A percentile compares a stretch with the other conserved stretches of the same genome.
These are phyloP conservation scores for Quercus aquifolioides DNA, from an alignment of 306 rosid species.

Conservation along the genomic window DNA sequence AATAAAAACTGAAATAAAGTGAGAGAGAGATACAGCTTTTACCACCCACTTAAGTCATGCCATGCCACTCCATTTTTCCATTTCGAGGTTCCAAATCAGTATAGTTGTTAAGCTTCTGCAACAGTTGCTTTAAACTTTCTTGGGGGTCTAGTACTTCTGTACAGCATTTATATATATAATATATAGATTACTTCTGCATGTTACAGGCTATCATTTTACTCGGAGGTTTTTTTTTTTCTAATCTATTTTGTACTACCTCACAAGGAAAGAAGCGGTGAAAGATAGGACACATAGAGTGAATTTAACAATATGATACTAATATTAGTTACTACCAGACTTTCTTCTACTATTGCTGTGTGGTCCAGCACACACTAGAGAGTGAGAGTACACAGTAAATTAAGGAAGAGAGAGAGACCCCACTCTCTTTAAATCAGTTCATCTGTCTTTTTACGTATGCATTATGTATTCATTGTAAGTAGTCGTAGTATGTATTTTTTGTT, in stretches of 20 bases:
- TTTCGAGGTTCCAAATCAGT: neutral
- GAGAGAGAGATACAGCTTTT: constrained; percentile 3
- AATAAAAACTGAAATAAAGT: neutral
- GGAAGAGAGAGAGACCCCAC: constrained; percentile 33
- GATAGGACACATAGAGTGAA: neutral
- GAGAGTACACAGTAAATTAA: constrained; percentile 26
- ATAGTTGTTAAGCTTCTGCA: neutral
- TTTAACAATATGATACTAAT: constrained; percentile 17
- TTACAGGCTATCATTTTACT: neutral
- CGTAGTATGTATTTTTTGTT: no score
- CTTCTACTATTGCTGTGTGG: constrained; percentile 42
- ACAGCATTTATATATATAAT: neutral
- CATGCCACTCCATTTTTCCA: neutral
- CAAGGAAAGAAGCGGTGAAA: constrained; percentile 11
- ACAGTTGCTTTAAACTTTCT: neutral
- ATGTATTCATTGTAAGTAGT: constrained; percentile 47
- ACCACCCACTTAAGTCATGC: neutral
- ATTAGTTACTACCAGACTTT: constrained; percentile 22
- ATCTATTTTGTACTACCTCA: neutral
- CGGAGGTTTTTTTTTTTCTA: neutral
- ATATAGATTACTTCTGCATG: neutral
- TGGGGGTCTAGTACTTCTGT: neutral
- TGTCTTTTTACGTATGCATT: constrained; percentile 60
- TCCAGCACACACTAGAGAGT: constrained; percentile 42
- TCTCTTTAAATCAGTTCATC: constrained; percentile 48